Conservation (phyloP, 768 basidiomycete genomes). For the Collybia nuda region DNA sequence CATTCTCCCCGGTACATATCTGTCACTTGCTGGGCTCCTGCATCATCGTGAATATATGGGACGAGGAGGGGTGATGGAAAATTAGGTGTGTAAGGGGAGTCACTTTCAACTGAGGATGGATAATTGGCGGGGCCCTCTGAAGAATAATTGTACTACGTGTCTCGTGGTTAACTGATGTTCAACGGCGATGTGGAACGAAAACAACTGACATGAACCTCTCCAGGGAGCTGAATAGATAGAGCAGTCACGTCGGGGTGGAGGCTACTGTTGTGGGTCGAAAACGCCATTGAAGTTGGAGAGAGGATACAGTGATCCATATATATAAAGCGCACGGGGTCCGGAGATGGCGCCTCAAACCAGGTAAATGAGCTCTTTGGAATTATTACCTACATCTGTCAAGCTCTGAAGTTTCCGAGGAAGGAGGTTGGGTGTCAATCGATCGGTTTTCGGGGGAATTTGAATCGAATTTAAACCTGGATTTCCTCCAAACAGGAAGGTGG, state of each 20-base stretch:
- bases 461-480: no score
- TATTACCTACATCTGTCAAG: no score
- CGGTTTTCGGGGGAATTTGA: no score
- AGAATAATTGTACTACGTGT: slow-evolving; percentile 10
- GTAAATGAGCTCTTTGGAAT: background rate
- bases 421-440: no score
- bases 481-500: no score
- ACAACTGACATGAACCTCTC: slow-evolving; percentile 16
- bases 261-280: background rate
- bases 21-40: background rate
- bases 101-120: slow-evolving; percentile 1
- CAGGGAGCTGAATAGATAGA: background rate
- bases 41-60: background rate
- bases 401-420: no score
- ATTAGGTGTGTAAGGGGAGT: slow-evolving; percentile 5
- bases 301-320: no score
- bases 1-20: background rate
- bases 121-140: slow-evolving; percentile 4
- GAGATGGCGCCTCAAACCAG: background rate
- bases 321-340: no score
- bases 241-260: no score
- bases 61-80: slow-evolving; percentile 1
- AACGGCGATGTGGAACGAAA: slow-evolving; percentile 38
- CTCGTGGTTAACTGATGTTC: slow-evolving; percentile 6
- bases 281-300: background rate